Base-by-base conservation (phyloP, 352 stramenopile species). In the Phytophthora pisi region DNA sequence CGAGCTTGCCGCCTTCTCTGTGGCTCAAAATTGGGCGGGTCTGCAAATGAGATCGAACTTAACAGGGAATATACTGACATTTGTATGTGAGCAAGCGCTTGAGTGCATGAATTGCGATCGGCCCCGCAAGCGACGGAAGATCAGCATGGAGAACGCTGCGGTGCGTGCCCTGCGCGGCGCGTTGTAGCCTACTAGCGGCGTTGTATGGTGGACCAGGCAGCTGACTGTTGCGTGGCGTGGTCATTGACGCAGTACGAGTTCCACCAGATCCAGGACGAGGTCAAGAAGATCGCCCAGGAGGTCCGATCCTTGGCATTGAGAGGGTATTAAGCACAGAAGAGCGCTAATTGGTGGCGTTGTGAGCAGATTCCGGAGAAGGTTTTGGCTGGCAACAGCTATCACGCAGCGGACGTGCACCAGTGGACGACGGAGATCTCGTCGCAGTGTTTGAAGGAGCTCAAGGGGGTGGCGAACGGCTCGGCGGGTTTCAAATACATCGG, bases 401-500 rank as follows among this genome's bases (percentile, higher is more conserved):
- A 96, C 51, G 82, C 87, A 20, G 70, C 86, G 8, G 89, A 96
- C 53, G 89, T 94, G 46, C 85, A 94, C 55, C 68, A 79, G 51
- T 96, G 89, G 89, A 90, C 86, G 30, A 71, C 71, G 3, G 82
- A 92, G 51, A 93, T 95, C 62, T 91, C 89, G 60, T 77, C 80
- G 30, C 75, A 83, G 57, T 95, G 86, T 55, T 70, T 96, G 18
- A 94, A 96, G 65, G 77, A 86, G 57, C 86, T 96, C 66, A 95
- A 95, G 68, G 70, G 75, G 54, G 85, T 96, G 46, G 87, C 87
- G 30, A 91, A 92, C 54, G 86, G 89, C 57, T 91, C 86, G 2
- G 89, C 88, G 11, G 89, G 89, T 51, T 96, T 96, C 81, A 96
- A 96, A 66, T 95, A 93, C 68, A 92, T 96, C 20, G 87, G 87